Percentiles rank a stretch among this genome's conserved stretches.
phyloP scores from a whole-genome alignment of 495 filamentous ascomycete genomes.

The Eremomyces bilateralis region DNA sequence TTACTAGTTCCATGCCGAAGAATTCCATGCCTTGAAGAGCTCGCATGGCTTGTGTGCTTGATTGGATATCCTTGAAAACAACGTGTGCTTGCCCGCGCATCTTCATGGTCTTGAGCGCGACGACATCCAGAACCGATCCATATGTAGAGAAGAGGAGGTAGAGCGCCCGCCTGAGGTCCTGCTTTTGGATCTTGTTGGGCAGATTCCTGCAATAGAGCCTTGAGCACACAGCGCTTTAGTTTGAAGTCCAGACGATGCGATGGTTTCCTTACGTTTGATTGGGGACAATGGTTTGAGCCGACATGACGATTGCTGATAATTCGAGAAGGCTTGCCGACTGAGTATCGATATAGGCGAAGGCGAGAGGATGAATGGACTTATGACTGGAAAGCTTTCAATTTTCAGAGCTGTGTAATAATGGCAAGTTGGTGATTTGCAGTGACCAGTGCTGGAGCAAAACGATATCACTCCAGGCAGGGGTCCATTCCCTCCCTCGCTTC shows the following conservation, averaged over 20 bases:
- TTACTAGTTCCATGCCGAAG: slow-evolving; percentile 68
- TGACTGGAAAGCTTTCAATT: no score
- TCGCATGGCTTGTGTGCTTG: slow-evolving; percentile 76
- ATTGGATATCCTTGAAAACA: slow-evolving; percentile 68
- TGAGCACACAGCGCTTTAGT: not conserved
- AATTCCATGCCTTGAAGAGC: slow-evolving; percentile 72
- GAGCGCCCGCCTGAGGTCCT: slow-evolving; percentile 58
- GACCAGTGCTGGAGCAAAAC: no score
- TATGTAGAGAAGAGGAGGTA: slow-evolving; percentile 91
- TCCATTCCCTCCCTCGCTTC: no score
- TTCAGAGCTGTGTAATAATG: no score
- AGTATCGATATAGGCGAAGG: not conserved
- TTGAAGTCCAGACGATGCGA: not conserved
- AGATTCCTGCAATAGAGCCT: slow-evolving; percentile 80
- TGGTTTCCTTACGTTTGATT: slow-evolving; percentile 45
- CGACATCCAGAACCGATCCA: slow-evolving; percentile 83
- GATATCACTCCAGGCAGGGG: no score
- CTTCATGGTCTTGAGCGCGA: slow-evolving; percentile 65
- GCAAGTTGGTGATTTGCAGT: no score
- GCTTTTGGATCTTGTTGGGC: slow-evolving; percentile 64
- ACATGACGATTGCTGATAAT: no score
- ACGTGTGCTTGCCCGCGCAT: slow-evolving; percentile 94
- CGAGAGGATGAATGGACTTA: no score
- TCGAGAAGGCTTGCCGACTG: not conserved
- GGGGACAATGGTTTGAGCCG: no score